Evolutionary conservation across 129 eudicot species (phyloP).

Genomic region (Flaveria brownii): DNA sequence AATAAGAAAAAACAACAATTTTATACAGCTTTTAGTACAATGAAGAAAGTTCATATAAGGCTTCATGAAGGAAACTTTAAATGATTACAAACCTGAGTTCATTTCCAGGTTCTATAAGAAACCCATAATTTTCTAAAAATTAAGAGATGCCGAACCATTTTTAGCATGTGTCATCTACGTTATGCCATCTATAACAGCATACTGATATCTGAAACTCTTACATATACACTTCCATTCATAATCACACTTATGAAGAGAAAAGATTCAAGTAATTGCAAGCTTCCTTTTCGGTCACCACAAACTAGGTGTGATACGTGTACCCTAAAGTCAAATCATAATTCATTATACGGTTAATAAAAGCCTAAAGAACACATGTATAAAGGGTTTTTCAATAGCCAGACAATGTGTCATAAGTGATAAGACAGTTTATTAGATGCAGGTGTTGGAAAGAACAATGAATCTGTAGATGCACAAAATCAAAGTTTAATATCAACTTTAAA

Average conservation of each 20-base stretch:
- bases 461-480: not conserved
- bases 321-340: constrained; percentile 4
- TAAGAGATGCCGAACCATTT: not conserved
- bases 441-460: constrained; percentile 13
- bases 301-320: constrained; percentile 1
- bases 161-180: not conserved
- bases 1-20: not conserved
- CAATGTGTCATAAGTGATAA: constrained; percentile 19
- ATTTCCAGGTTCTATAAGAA: not conserved
- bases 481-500: constrained; percentile 20
- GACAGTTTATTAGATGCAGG: constrained; percentile 18
- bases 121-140: not conserved
- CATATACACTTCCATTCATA: not conserved
- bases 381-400: constrained; percentile 14
- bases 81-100: not conserved
- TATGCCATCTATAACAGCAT: constrained; percentile 5
- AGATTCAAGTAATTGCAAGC: constrained; percentile 5
- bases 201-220: not conserved
- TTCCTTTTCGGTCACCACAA: constrained; percentile 1
- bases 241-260: not conserved
- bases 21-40: not conserved
- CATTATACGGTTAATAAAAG: constrained; percentile 6
- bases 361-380: not conserved
- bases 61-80: not conserved
- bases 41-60: not conserved